Base-by-base conservation (phyloP, 768 basidiomycete genomes). In the Pulveroboletus sp. region DNA sequence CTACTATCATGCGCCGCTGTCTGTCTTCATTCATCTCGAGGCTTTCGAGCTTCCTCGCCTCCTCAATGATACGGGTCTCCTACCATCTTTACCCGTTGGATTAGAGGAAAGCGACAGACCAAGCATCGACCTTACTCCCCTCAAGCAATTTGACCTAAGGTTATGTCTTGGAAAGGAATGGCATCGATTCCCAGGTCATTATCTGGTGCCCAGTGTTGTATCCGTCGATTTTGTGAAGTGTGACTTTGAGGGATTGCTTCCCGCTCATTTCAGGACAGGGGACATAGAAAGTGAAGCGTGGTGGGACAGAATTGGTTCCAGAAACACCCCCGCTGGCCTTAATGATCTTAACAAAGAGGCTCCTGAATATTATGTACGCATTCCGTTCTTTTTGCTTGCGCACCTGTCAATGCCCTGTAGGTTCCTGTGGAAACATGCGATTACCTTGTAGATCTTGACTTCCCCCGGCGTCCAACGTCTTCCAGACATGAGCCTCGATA, bases 121-220 rank as follows among this genome's bases (percentile, higher is more conserved):
- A 33, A 75, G 74, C 32, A 74, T 93, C 33, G 84, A 91, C 62
- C 74, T 91, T 26, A 68, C 83, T 1, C 81, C 80, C 0, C 73
- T 97, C 61, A 75, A 74, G 49, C 73, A 80, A 11, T 81, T 93
- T 59, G 78, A 83, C 49, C 70, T 98, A 50, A 81, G 76, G 27
- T 63, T 99, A 1, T 99, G 96, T 69, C 75, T 88, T 44, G 91
- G 86, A 42, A 94, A 93, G 66, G 96, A 99, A 69, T 99, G 96
- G 96, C 76, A 97, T 63, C 79, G 95, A 21, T 99, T 93, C 75
- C 89, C 93, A 3, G 82, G 91, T 4, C 86, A 88, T 65, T 97
- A 88, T 68, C 77, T 95, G 42, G 78, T 98, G 18, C 93, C 94
- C 2, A 79, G 84, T 50, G 87, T 82, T 26, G 71, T 98, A 50